Percentiles rank a stretch among this genome's conserved stretches.
phyloP scores from a whole-genome alignment of 1,284 basidiomycete genomes.

The Stygiomarasmius scandens region DNA sequence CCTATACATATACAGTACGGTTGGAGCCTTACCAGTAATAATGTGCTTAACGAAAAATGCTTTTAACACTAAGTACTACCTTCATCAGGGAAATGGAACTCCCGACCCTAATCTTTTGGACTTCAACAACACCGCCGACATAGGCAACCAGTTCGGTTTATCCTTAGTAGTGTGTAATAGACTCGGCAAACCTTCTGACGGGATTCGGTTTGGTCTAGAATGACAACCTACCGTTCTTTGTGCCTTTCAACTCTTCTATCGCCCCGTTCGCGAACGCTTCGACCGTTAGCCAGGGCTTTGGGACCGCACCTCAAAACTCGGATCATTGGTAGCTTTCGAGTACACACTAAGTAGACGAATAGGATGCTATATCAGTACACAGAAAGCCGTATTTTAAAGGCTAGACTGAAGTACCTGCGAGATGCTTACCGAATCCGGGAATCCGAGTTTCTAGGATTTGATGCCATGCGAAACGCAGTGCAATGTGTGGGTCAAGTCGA shows the following conservation, averaged over 20 bases:
- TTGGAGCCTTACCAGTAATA: conserved; percentile 37
- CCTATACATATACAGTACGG: conserved; percentile 27
- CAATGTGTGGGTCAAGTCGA: conserved; percentile 98
- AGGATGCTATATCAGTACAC: conserved; percentile 99
- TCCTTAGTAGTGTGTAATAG: conserved; percentile 34
- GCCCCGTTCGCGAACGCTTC: conserved; percentile 38
- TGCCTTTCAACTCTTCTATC: conserved; percentile 59
- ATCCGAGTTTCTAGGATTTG: conserved; percentile 98
- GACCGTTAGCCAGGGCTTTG: conserved; percentile 1
- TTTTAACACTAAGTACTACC: no score
- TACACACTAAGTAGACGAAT: conserved; percentile 14
- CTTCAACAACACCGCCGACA: no score
- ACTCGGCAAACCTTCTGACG: conserved; percentile 58
- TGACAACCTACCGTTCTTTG: conserved; percentile 50
- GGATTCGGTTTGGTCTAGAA: conserved; percentile 68
- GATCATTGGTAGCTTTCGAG: conserved; percentile 22
- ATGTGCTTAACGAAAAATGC: no score
- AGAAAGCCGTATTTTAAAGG: conserved; percentile 96
- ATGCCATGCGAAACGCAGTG: conserved; percentile 99
- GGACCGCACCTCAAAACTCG: not conserved
- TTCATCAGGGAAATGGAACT: no score
- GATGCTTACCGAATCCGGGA: conserved; percentile 98
- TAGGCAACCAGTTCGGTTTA: no score
- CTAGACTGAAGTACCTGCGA: conserved; percentile 95
- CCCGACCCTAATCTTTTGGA: no score